Percentiles rank a stretch among this genome's conserved stretches.
These are phyloP conservation scores for Vicia villosa DNA, from an alignment of 306 rosid genomes.

Conservation along the genomic window DNA sequence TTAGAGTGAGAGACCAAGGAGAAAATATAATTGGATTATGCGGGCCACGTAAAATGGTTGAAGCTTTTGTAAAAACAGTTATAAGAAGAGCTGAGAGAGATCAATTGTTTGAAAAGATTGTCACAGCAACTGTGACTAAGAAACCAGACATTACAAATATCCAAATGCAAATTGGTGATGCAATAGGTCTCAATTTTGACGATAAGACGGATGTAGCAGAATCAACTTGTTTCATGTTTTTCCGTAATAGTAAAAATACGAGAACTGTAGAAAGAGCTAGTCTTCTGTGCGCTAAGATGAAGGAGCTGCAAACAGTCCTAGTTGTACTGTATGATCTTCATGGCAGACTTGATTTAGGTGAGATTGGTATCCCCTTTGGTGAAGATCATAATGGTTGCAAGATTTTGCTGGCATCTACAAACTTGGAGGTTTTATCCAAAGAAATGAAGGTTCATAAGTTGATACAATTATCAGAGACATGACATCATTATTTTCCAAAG, in stretches of 20 bases:
- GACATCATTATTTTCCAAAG: neutral
- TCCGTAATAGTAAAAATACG: neutral
- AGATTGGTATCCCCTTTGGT: slow-evolving; percentile 1
- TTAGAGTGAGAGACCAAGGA: neutral
- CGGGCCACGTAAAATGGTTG: neutral
- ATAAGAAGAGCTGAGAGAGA: neutral
- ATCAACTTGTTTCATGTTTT: neutral
- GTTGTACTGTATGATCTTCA: slow-evolving; percentile 11
- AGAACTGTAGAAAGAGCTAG: neutral
- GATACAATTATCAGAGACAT: neutral
- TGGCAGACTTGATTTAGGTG: neutral
- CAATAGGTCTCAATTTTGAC: neutral
- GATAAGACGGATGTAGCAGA: neutral
- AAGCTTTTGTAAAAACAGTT: neutral
- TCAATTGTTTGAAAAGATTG: neutral
- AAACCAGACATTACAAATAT: neutral
- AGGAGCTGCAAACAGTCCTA: neutral
- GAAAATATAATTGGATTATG: neutral
- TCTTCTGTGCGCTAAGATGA: slow-evolving; percentile 4
- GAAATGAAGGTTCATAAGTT: neutral
- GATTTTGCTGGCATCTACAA: neutral
- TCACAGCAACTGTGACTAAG: neutral
- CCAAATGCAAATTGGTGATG: slow-evolving; percentile 9
- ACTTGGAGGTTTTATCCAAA: neutral
- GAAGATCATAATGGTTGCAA: slow-evolving; percentile 14